These are phyloP conservation scores for Cutaneotrichosporon cavernicola DNA, from an alignment of 1,284 basidiomycete genomes.

Conservation along the genomic window DNA sequence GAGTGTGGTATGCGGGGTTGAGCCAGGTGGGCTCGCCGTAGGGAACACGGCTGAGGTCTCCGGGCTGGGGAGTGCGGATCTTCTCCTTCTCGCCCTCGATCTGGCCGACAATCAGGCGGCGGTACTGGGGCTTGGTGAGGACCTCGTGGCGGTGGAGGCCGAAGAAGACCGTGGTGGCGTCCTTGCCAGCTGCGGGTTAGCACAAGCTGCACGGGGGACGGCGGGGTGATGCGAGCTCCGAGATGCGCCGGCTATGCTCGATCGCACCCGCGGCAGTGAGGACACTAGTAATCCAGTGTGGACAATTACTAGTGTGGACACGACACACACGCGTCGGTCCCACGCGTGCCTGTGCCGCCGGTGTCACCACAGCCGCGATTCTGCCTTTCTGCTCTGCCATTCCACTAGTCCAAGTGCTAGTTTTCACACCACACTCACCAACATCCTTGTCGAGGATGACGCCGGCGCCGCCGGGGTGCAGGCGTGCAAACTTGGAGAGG, in stretches of 20 bases:
- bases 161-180: conserved; percentile 83
- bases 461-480: conserved; percentile 78
- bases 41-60: conserved; percentile 64
- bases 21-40: conserved; percentile 88
- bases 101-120: conserved; percentile 67
- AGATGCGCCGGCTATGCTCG: neutral
- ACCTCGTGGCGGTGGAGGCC: conserved; percentile 78
- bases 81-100: conserved; percentile 65
- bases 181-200: conserved; percentile 59
- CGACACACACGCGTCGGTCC: neutral
- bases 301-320: too few species aligned
- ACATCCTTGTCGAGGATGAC: conserved; percentile 72
- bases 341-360: conserved; percentile 2
- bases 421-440: conserved; percentile 58
- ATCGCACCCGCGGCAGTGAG: neutral
- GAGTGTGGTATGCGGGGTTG: conserved; percentile 69
- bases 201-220: neutral
- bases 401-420: too few species aligned
- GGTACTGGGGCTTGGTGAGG: conserved; percentile 69
- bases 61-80: conserved; percentile 59
- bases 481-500: conserved; percentile 68
- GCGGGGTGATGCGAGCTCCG: too few species aligned
- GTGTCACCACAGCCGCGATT: too few species aligned
- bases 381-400: too few species aligned
- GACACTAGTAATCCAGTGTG: too few species aligned